Conservation (phyloP, 2,329 filamentous ascomycete species). For the Colletotrichum musicola region DNA sequence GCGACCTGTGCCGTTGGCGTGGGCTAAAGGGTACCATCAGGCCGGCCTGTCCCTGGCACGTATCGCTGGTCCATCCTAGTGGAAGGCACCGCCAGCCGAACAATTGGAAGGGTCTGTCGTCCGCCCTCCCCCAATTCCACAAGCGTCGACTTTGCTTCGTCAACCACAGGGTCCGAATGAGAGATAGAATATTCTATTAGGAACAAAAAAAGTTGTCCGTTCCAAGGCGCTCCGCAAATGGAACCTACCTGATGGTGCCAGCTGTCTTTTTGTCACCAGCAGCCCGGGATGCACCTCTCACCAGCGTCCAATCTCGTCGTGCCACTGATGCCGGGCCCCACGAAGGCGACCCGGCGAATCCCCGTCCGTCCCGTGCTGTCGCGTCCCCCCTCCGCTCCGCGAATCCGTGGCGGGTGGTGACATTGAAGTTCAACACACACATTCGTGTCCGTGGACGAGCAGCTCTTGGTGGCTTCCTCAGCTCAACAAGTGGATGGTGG, state of each 20-base stretch:
- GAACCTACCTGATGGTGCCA: slow-evolving; percentile 14
- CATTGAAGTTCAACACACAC: not conserved
- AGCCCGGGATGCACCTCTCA: not conserved
- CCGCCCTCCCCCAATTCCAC: slow-evolving; percentile 1
- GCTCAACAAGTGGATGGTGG: too few relatives aligned
- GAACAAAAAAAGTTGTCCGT: too few relatives aligned
- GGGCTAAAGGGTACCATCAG: not conserved
- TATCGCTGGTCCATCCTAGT: slow-evolving; percentile 21
- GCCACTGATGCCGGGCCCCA: slow-evolving; percentile 26
- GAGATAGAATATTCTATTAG: too few relatives aligned
- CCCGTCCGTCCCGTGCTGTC: slow-evolving; percentile 7
- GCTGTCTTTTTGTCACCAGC: slow-evolving; percentile 20
- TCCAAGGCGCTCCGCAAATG: not conserved
- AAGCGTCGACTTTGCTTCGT: not conserved
- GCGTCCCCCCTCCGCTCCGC: too few relatives aligned
- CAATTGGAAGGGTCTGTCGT: slow-evolving; percentile 9
- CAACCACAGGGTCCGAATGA: too few relatives aligned
- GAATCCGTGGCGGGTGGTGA: not conserved
- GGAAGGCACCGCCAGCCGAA: slow-evolving; percentile 5
- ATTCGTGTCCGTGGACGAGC: too few relatives aligned
- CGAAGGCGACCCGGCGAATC: slow-evolving; percentile 2
- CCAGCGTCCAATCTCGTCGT: slow-evolving; percentile 27
- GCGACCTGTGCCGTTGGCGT: slow-evolving; percentile 1
- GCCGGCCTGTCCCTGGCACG: slow-evolving; percentile 30
- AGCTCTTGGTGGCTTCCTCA: too few relatives aligned